Evolutionary conservation across 805 yeast genomes (phyloP).

Genomic region (Myxozyma monticola): DNA sequence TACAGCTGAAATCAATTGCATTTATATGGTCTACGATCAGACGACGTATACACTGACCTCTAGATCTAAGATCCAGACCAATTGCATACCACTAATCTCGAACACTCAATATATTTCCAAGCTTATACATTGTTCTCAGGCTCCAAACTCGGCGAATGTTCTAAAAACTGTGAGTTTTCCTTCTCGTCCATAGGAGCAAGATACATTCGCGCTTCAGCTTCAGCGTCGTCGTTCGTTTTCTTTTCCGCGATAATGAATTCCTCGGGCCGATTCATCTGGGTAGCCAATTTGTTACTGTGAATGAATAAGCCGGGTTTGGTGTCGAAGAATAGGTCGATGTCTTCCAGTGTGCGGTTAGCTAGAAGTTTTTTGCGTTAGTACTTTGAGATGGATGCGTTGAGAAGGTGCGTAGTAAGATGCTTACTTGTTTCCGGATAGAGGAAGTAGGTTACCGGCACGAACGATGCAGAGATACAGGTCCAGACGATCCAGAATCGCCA

Average conservation of each 20-base stretch:
- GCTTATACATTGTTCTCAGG: too few species aligned
- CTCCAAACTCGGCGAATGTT: too few species aligned
- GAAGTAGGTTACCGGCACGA: conserved; percentile 58
- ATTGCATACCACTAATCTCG: too few species aligned
- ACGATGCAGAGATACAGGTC: conserved; percentile 46
- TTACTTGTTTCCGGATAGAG: conserved; percentile 86
- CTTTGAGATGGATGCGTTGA: too few species aligned
- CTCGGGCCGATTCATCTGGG: conserved; percentile 51
- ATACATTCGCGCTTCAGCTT: not conserved
- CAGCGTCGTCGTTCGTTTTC: not conserved
- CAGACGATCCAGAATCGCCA: conserved; percentile 73
- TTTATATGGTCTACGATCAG: too few species aligned
- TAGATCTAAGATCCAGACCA: too few species aligned
- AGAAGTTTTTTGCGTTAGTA: too few species aligned
- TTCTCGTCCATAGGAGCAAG: not conserved
- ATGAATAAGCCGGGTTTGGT: conserved; percentile 41
- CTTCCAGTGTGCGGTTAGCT: conserved; percentile 83
- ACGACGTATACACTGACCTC: too few species aligned
- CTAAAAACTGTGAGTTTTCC: not conserved
- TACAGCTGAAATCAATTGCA: not conserved
- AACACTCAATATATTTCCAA: too few species aligned
- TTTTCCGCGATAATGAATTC: conserved; percentile 44
- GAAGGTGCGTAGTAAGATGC: too few species aligned
- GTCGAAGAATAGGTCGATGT: conserved; percentile 43
- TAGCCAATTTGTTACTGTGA: conserved; percentile 47